These are phyloP conservation scores for Mercurialis annua DNA, from an alignment of 345 rosid species.

Conservation along the genomic window DNA sequence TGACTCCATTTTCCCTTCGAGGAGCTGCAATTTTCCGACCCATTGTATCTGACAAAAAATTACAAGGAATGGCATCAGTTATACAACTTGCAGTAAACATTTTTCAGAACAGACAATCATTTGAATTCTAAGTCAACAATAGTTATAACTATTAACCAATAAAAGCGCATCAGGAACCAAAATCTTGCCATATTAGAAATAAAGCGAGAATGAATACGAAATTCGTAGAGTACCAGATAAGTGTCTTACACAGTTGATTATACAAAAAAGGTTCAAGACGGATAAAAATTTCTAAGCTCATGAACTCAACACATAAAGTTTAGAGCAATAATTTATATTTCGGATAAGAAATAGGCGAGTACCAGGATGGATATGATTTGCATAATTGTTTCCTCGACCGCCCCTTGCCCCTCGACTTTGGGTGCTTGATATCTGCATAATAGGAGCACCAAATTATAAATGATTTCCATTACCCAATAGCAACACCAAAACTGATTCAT, in stretches of 20 bases:
- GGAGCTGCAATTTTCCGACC: conserved; percentile 45
- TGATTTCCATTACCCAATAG: neutral
- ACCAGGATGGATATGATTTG: conserved; percentile 43
- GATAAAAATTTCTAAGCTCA: neutral
- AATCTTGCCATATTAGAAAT: neutral
- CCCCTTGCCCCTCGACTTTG: conserved; percentile 44
- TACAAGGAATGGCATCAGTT: conserved; percentile 1
- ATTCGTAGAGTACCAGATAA: too few relatives aligned
- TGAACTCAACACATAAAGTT: neutral
- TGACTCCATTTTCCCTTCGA: conserved; percentile 56
- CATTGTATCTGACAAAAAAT: conserved; percentile 35
- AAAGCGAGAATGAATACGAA: neutral
- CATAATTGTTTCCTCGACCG: conserved; percentile 48
- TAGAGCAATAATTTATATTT: neutral
- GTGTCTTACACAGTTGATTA: neutral
- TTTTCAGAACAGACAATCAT: neutral
- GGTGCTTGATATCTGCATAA: conserved; percentile 39
- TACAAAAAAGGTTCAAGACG: neutral
- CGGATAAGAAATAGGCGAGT: neutral
- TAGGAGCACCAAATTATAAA: conserved; percentile 5
- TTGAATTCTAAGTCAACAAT: neutral
- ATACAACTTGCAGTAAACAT: neutral
- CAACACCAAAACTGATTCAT: neutral
- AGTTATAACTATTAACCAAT: too few relatives aligned
- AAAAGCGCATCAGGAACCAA: neutral